Evolutionary conservation across 148 eudicot genomes (phyloP).

Genomic region (Heliamphora exappendiculata): DNA sequence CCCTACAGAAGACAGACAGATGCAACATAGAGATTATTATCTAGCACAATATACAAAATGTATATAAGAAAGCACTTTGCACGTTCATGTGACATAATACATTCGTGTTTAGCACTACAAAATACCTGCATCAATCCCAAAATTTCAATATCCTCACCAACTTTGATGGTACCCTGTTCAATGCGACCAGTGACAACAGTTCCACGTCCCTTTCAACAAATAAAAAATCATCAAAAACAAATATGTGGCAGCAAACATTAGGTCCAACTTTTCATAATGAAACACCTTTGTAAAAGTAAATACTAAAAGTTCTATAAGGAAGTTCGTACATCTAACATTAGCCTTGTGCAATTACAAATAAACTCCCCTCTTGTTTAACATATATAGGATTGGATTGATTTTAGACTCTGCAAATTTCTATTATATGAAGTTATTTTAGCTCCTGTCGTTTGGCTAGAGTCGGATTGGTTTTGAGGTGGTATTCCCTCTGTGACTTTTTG

Average conservation of each 20-base stretch:
- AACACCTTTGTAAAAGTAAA: background rate
- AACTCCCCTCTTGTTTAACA: background rate
- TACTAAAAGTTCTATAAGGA: background rate
- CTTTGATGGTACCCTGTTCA: constrained; percentile 77
- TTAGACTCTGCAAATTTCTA: background rate
- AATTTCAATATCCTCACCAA: constrained; percentile 76
- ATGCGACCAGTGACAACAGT: constrained; percentile 89
- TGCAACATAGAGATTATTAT: background rate
- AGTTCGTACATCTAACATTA: background rate
- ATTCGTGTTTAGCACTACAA: background rate
- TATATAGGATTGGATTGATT: background rate
- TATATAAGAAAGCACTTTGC: background rate
- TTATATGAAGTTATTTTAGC: background rate
- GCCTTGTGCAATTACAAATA: background rate
- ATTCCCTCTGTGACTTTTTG: background rate
- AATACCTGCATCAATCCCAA: constrained; percentile 67
- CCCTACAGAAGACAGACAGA: constrained; percentile 31
- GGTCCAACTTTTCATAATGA: background rate
- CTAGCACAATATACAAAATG: background rate
- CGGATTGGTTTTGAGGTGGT: background rate
- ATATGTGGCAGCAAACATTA: background rate
- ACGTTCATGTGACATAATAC: background rate
- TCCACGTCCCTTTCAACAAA: constrained; percentile 64
- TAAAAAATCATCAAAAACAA: background rate
- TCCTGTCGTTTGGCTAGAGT: background rate